Evolutionary conservation across 2,329 filamentous ascomycete species (phyloP), one percentile per base, ranked within the genome.

Genomic region (Exserohilum turcica): DNA sequence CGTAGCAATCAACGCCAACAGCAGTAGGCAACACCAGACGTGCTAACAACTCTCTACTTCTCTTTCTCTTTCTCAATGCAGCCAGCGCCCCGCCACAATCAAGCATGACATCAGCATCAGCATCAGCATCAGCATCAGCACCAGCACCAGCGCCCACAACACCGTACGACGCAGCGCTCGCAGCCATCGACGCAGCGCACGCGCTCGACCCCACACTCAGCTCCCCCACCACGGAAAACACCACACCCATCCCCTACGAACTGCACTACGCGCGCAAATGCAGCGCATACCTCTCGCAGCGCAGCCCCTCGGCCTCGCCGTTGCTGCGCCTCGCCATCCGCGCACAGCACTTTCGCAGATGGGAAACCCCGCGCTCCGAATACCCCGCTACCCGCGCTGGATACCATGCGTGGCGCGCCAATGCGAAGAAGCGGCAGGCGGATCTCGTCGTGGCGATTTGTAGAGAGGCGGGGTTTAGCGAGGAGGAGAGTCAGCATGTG

Each of bases 301-400:
- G 86, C 57, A 75, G 76, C 7, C 85, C 89, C 0, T 63, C 79
- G 24, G 86, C 90, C 1, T 85, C 87, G 2, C 86, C 87, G 1
- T 75, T 84, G 19, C 80, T 96, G 48, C 85, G 85, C 57, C 80
- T 94, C 40, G 91, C 91, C 15, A 88, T 92, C 61, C 86, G 90
- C 60, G 91, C 90, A 9, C 91, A 95, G 73, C 91, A 96, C 74
- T 90, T 95, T 66, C 84, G 87, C 47, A 86, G 90, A 76, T 96
- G 91, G 91, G 89, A 95, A 75, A 84, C 93, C 1, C 89, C 90
- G 0, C 86, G 91, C 43, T 78, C 79, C 59, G 83, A 80, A 32
- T 93, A 90, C 74, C 89, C 91, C 6, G 85, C 85, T 79, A 92
- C 87, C 1, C 86, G 87, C 60, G 70, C 83, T 0, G 91, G 91